Evolutionary conservation across 108 stramenopile genomes (phyloP).

Genomic region (Nitzschia sp.): DNA sequence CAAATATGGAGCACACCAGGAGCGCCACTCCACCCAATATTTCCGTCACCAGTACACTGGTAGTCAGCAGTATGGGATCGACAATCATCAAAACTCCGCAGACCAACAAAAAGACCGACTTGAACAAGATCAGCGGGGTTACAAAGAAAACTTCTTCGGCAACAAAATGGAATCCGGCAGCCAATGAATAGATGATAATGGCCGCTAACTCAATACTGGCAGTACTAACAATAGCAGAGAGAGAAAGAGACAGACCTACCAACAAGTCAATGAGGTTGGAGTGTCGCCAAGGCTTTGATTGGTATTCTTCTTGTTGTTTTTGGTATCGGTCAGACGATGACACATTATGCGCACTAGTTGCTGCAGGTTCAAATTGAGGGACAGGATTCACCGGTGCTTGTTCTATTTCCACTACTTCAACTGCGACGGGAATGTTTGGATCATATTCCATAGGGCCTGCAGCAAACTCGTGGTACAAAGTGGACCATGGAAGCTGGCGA

Average conservation of each 20-base stretch:
- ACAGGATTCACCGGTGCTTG: neutral
- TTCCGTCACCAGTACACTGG: constrained; percentile 21
- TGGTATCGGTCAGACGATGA: neutral
- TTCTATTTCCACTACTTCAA: constrained; percentile 10
- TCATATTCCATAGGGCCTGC: constrained; percentile 3
- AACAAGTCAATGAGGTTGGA: constrained; percentile 18
- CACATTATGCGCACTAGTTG: neutral
- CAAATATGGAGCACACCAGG: constrained; percentile 19
- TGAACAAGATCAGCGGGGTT: constrained; percentile 1
- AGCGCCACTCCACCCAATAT: constrained; percentile 20
- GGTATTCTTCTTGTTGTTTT: neutral
- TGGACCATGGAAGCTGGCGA: constrained; percentile 6
- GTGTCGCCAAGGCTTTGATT: constrained; percentile 18
- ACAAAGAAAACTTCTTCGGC: constrained; percentile 12
- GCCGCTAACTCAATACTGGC: constrained; percentile 16
- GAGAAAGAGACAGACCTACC: constrained; percentile 3
- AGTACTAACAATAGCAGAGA: constrained; percentile 6
- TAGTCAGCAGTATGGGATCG: constrained; percentile 11
- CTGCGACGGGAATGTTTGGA: constrained; percentile 9
- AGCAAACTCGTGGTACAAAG: constrained; percentile 15
- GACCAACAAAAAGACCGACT: constrained; percentile 8
- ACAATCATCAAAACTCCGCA: constrained; percentile 10
- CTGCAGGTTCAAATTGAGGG: neutral
- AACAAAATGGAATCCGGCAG: constrained; percentile 9
- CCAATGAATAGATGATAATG: constrained; percentile 14